Conservation (phyloP, 1,139 yeast species). For the Blastobotrys proliferans region DNA sequence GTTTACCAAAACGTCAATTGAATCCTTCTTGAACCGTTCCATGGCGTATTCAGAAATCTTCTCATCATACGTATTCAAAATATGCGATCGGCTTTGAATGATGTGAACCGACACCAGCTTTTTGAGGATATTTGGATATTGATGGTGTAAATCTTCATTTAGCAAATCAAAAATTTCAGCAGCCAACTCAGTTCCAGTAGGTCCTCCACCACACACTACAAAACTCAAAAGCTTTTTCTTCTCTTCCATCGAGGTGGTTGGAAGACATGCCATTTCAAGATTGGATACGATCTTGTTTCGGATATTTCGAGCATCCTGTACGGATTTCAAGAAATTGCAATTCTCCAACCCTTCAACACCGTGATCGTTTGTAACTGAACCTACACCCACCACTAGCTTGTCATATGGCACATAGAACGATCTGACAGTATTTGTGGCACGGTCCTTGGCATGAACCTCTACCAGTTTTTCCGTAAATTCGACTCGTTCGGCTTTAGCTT, state of each 20-base stretch:
- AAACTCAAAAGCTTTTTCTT: conserved; percentile 54
- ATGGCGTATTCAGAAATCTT: conserved; percentile 58
- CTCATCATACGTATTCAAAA: conserved; percentile 59
- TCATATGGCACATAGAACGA: conserved; percentile 60
- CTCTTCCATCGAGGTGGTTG: conserved; percentile 56
- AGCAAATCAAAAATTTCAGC: conserved; percentile 59
- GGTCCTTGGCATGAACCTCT: conserved; percentile 45
- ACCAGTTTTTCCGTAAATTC: conserved; percentile 50
- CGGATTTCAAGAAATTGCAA: conserved; percentile 56
- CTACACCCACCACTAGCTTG: conserved; percentile 59
- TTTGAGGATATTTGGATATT: conserved; percentile 53
- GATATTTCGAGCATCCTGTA: conserved; percentile 58
- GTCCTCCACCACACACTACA: conserved; percentile 70
- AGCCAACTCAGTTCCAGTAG: conserved; percentile 67
- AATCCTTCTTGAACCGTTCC: conserved; percentile 54
- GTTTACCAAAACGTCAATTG: conserved; percentile 54
- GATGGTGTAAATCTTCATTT: conserved; percentile 52
- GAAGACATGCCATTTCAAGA: conserved; percentile 56
- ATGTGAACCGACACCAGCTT: conserved; percentile 60
- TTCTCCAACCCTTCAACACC: conserved; percentile 61
- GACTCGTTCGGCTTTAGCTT: conserved; percentile 52
- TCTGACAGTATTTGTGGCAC: conserved; percentile 37
- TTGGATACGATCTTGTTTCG: conserved; percentile 51
- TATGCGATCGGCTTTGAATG: conserved; percentile 60
- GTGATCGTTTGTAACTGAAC: conserved; percentile 60